Conservation (phyloP, 257 asterid genomes). For the Cinchona pubescens region DNA sequence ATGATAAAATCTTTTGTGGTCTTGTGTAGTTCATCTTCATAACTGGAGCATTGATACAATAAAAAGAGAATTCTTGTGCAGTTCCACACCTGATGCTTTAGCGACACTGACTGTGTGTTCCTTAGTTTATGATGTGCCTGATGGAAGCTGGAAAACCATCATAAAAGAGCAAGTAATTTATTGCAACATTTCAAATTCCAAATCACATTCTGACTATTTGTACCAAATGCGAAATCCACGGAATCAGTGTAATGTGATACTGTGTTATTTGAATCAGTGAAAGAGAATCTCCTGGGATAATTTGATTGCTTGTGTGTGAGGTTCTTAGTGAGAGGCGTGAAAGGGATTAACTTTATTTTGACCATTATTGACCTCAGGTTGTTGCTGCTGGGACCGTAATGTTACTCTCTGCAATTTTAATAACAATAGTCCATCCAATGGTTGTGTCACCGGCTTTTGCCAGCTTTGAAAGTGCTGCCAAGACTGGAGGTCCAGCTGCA, state of each 20-base stretch:
- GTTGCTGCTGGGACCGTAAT: slow-evolving; percentile 48
- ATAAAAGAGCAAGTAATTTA: neutral
- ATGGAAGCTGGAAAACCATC: neutral
- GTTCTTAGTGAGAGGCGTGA: neutral
- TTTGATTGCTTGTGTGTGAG: neutral
- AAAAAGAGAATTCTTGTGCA: neutral
- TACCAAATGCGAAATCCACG: neutral
- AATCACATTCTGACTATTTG: too few relatives aligned
- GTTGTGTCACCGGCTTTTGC: slow-evolving; percentile 72
- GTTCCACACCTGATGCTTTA: neutral
- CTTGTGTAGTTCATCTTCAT: neutral
- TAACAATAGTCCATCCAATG: slow-evolving; percentile 57
- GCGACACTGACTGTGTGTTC: neutral
- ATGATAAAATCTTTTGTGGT: neutral
- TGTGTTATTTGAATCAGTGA: neutral
- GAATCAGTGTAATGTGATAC: neutral
- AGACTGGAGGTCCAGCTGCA: slow-evolving; percentile 50
- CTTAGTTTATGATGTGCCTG: neutral
- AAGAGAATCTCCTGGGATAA: neutral
- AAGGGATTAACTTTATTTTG: neutral
- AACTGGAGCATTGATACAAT: neutral
- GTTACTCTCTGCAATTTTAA: slow-evolving; percentile 55
- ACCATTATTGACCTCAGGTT: slow-evolving; percentile 42
- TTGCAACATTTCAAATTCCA: neutral
- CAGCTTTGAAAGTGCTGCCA: slow-evolving; percentile 51